Evolutionary conservation across 768 basidiomycete species (phyloP), one percentile per base, ranked within the genome.

Genomic region (Suillus plorans): DNA sequence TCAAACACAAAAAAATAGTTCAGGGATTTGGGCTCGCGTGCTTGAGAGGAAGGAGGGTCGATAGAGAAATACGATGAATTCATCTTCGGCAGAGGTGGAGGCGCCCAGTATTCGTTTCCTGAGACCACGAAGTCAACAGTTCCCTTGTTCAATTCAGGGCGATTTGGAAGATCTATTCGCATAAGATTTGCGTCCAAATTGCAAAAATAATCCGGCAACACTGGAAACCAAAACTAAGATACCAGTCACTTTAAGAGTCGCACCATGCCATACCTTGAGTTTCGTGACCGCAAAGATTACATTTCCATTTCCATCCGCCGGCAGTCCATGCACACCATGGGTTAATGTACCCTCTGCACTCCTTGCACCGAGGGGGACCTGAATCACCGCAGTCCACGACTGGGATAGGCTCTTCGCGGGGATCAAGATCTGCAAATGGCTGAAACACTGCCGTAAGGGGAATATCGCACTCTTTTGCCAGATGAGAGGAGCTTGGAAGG

Each of bases 281-380:
- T 71, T 91, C 86, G 68, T 88, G 85, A 2, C 81, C 78, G 77
- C 97, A 99, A 18, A 99, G 74, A 80, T 99, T 99, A 75, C 97
- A 99, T 70, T 83, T 88, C 94, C 96, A 99, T 68, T 83, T 86
- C 64, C 84, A 83, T 6, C 97, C 97, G 3, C 92, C 92, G 10
- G 90, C 84, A 22, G 85, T 78, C 88, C 94, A 99, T 31, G 80
- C 80, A 75, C 90, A 94, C 95, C 95, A 99, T 0, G 95, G 91
- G 72, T 98, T 99, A 69, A 99, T 82, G 75, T 99, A 99, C 0
- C 84, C 93, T 68, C 93, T 84, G 76, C 97, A 99, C 41, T 85
- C 81, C 53, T 82, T 85, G 70, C 97, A 99, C 39, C 97, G 84
- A 28, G 91, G 85, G 14, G 97, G 97, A 14, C 95, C 95, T 1